Base-by-base conservation (phyloP, 345 rosid species). In the Corymbia maculata region DNA sequence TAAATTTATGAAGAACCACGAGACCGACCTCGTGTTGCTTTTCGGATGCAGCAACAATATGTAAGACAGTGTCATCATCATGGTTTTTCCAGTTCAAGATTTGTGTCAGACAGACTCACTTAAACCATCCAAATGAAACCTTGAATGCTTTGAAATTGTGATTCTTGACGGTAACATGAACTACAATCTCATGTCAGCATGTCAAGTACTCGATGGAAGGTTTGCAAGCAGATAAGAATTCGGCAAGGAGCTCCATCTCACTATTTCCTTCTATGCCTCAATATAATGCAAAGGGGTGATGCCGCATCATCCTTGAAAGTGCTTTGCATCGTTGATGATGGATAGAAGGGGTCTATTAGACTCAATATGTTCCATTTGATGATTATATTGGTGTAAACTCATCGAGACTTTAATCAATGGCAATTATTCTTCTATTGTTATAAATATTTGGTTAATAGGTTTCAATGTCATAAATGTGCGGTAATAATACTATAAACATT, bases 81-180 rank as follows among this genome's bases (percentile, higher is more conserved):
- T 61, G 13, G 0, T 61, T 32, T 61, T 61, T 12, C 68, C 8
- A 28, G 0, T 6, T 2, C 68, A 61, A 61, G 30, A 61, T 61
- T 28, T 12, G 0, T 5, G 0, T 26, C 4, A 12, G 0, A 5
- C 0, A 1, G 13, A 3, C 8, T 61, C 3, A 8, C 8, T 3
- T 0, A 28, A 26, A 32, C 68, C 68, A 61, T 61, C 32, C 16
- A 5, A 61, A 6, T 16, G 28, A 61, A 12, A 61, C 15, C 3
- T 87, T 13, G 7, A 89, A 36, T 59, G 91, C 89, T 22, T 42
- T 49, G 0, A 79, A 30, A 9, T 84, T 89, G 5, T 64, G 1
- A 49, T 53, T 86, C 28, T 53, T 66, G 8, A 89, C 42, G 0
- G 94, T 91, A 4, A 91, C 66, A 32, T 93, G 92, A n/a, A 91